Evolutionary conservation across 1,139 yeast genomes (phyloP), one percentile per base, ranked within the genome.

Genomic region (Debaryomycetaceae sp.): DNA sequence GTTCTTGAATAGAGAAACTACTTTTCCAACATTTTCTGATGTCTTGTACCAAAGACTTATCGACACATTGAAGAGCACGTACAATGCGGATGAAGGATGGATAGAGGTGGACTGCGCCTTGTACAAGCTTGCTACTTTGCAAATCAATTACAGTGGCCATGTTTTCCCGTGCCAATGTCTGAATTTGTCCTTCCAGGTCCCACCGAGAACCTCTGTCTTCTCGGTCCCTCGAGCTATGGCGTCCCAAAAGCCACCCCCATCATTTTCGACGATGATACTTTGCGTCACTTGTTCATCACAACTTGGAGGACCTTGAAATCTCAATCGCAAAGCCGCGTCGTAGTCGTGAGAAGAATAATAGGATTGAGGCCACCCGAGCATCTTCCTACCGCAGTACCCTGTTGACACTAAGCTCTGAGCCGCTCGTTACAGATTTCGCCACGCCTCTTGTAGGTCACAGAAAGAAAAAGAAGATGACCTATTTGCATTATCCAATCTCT

Each of bases 281-380:
- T 86, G 43, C 65, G 83, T 35, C 62, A 71, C 30, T 86, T 82
- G 6, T 85, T 85, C 47, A 71, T 77, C 83, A 70, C 43, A 92
- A 86, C 51, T 56, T 82, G 37, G 86, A 79, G 20, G 70, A 68
- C 37, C 53, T 58, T 31, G 73, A 75, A 43, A 60, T 85, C 19
- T 75, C 78, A 1, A 35, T 86, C 30, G 95, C 92, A 2, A 81
- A 70, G 40, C 78, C 76, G 5, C 55, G 53, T 13, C 41, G 38
- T 37, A 47, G 68, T 7, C 40, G 44, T 16, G 52, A 53, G 4
- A n/a, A n/a, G n/a, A 49, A 63, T 29, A 59, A 73, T 27, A n/a
- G n/a, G n/a, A n/a, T n/a, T n/a, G n/a, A n/a, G n/a, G n/a, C n/a
- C n/a, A n/a, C n/a, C n/a, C n/a, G n/a, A n/a, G n/a, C n/a, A 2